Base-by-base conservation (phyloP, 2,329 filamentous ascomycete species). In the Colletotrichum ledebouriae region DNA sequence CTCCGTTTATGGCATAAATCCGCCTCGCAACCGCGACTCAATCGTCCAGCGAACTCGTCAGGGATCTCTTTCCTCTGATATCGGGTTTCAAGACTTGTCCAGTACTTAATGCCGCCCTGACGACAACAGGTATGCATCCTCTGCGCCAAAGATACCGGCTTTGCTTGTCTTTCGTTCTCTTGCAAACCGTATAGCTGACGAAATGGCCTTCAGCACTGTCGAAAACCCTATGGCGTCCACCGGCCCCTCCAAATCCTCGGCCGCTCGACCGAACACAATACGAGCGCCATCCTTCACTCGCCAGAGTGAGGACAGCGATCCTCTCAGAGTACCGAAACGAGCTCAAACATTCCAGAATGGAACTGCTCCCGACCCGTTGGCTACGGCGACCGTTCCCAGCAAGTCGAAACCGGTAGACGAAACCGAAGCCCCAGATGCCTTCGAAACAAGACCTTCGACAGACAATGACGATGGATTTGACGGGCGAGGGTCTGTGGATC, bases 401-500 rank as follows among this genome's bases (percentile, higher is more conserved):
- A 59, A 52, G 49, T 37, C 62, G 22, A 34, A 59, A 6, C 63
- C 72, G 17, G 63, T 64, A 64, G 73, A 74, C 6, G 72, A 75
- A 33, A 65, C 72, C 39, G 74, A 78, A 64, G 77, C 74, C 29
- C 78, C 79, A 7, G 84, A 86, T 73, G 79, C 84, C 6, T 88
- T 88, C 73, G 86, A 87, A 69, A 82, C 80, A 4, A 77, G 79
- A 37, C 75, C 78, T 6, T 73, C 79, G 34, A 78, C 79, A 17
- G 78, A 82, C 37, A 76, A 76, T 39, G 84, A 87, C 29, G 83
- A 87, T 60, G 73, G 78, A 12, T 68, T 79, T 5, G 86, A 88
- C 2, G 82, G 83, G 0, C 78, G 87, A 67, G 81, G 83, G 22
- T 89, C 92, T 3, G 87, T 93, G 71, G 90, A 93, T 65, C 90